Conservation (phyloP, 805 yeast genomes). For the Priceomyces haplophilus region DNA sequence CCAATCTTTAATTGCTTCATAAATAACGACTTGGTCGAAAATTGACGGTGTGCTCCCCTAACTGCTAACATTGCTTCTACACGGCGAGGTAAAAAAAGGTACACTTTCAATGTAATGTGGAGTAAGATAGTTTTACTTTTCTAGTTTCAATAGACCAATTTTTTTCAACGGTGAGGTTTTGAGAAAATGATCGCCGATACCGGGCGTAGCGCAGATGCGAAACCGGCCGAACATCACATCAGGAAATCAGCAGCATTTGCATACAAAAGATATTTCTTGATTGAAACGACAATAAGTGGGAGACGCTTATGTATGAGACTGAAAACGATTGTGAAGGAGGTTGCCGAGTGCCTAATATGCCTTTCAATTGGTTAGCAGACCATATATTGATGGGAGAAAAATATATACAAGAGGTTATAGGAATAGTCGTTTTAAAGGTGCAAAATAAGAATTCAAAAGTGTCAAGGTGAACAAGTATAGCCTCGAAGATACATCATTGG, state of each 20-base stretch:
- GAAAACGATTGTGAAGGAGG: no score
- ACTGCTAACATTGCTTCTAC: constrained; percentile 17
- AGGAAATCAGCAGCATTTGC: no score
- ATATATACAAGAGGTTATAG: background rate
- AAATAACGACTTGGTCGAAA: constrained; percentile 30
- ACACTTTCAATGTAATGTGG: background rate
- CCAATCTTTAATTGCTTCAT: constrained; percentile 45
- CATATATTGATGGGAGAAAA: background rate
- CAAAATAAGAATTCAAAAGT: background rate
- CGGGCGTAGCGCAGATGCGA: background rate
- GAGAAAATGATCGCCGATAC: background rate
- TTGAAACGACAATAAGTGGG: no score
- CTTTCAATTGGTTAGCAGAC: no score
- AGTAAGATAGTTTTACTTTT: background rate
- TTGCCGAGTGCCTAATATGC: no score
- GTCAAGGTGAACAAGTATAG: background rate
- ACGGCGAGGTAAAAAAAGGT: no score
- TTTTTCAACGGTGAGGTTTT: background rate
- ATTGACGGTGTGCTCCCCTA: constrained; percentile 25
- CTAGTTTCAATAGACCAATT: background rate
- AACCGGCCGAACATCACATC: no score
- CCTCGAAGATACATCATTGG: no score
- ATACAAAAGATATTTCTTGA: no score
- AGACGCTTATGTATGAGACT: no score
- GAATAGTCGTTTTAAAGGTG: background rate